A percentile compares a stretch with the other conserved stretches of the same genome.
Conservation (phyloP, 148 eudicot species). For the Rhododendron simsii region DNA sequence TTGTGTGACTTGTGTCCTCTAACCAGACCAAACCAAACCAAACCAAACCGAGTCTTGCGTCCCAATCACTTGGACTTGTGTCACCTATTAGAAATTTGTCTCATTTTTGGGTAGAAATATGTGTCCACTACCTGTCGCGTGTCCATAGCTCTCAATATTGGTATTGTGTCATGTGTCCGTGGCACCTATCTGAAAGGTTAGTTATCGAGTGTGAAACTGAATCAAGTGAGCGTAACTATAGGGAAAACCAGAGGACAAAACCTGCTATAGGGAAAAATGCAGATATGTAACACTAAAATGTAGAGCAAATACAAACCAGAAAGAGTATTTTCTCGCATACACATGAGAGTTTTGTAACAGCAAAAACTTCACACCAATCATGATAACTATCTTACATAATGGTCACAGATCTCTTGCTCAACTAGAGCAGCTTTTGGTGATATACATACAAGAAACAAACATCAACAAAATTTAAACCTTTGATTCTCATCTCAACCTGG, state of each 20-base stretch:
- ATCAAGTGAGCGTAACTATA: background rate
- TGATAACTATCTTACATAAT: slow-evolving; percentile 9
- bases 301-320: background rate
- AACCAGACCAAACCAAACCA: too few relatives aligned
- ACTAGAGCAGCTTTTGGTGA: background rate
- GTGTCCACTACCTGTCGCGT: background rate
- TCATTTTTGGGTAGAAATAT: background rate
- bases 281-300: background rate
- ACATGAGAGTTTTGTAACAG: background rate
- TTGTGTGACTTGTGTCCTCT: background rate
- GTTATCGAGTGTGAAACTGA: background rate
- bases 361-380: background rate
- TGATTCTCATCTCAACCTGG: slow-evolving; percentile 1
- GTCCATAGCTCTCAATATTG: background rate
- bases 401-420: slow-evolving; percentile 6
- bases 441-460: background rate
- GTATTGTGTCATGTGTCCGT: background rate
- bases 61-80: too few relatives aligned
- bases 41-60: too few relatives aligned
- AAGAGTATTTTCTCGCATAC: background rate
- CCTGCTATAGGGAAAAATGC: background rate
- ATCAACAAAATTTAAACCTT: background rate
- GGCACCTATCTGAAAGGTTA: background rate
- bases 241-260: background rate
- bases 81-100: background rate